Evolutionary conservation across 208 protist species (phyloP).

Genomic region (Giardia duodenalis): DNA sequence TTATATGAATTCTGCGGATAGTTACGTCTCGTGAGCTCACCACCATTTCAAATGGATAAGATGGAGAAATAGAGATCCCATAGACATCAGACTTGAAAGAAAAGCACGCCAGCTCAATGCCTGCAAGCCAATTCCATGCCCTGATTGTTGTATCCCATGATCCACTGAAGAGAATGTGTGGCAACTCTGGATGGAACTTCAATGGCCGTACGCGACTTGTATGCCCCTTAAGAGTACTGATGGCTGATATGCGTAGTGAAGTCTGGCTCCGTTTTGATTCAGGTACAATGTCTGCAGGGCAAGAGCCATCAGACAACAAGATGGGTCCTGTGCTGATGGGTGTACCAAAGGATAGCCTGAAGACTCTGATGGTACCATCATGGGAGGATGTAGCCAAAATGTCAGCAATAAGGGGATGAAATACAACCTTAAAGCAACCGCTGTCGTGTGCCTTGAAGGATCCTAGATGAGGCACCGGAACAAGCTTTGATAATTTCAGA

Average conservation of each 20-base stretch:
- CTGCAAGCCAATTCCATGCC: conserved; percentile 11
- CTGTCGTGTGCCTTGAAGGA: not conserved
- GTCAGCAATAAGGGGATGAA: not conserved
- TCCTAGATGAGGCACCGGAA: not conserved
- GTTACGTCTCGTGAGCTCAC: conserved; percentile 12
- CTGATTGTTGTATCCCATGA: not conserved
- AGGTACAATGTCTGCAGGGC: too few relatives aligned
- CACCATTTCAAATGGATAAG: not conserved
- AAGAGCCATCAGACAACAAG: not conserved
- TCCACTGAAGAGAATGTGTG: not conserved
- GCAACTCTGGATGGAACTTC: conserved; percentile 1
- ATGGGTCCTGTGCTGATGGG: not conserved
- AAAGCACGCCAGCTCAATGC: not conserved
- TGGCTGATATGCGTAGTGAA: not conserved
- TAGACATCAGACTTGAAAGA: not conserved
- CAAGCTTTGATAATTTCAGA: not conserved
- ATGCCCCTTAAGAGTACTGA: not conserved
- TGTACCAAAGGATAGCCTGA: not conserved
- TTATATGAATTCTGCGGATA: not conserved
- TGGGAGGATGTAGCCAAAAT: not conserved
- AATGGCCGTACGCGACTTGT: not conserved
- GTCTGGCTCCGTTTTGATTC: too few relatives aligned
- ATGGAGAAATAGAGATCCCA: not conserved
- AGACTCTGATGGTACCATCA: not conserved
- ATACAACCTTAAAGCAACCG: not conserved